Evolutionary conservation across 805 yeast genomes (phyloP), one percentile per base, ranked within the genome.

Genomic region (Scheffersomyces ergatensis): DNA sequence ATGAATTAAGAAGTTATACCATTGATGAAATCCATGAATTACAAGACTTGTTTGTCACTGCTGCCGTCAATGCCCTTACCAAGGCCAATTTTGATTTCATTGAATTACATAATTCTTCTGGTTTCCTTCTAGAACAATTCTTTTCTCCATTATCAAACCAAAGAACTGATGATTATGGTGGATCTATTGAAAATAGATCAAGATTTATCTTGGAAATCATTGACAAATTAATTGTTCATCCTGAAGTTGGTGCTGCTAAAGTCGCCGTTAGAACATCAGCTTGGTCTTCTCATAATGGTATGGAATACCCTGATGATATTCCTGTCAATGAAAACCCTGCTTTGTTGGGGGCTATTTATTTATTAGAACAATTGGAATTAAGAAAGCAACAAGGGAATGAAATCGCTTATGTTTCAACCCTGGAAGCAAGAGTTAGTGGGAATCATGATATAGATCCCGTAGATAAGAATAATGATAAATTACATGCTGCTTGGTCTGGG

Each of bases 101-200:
- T 13, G 76, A 70, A 41, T 30, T 70, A 13, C 76, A 70, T 45
- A 63, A 60, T 32, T 70, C 71, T 7, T 60, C 67, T 42, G 75
- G 74, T 1, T 70, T 65, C 40, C 45, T 70, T 11, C 35, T 67
- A 18, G 72, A 70, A 42, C 64, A 63, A 40, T 70, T 70, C 39
- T 39, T 67, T 30, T 58, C 63, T 13, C 63, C 65, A 12, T 40
- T 51, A 30, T 53, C 62, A 21, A 68, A 70, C 45, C 24, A 51
- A 17, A 54, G 74, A 46, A 58, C 63, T 37, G 58, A 62, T 38
- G 40, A 53, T 34, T 63, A 63, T 47, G 69, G 69, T 31, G 69
- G 69, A 2, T 50, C 58, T 1, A 51, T 69, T 36, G 74, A 67
- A 39, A 68, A 68, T 41, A 56, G 74, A 46, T 55, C 59, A 16